A percentile compares a stretch with the other conserved stretches of the same genome.
Evolutionary conservation across 2,329 filamentous ascomycete species (phyloP).

Genomic region (Boeremia lycopersici): DNA sequence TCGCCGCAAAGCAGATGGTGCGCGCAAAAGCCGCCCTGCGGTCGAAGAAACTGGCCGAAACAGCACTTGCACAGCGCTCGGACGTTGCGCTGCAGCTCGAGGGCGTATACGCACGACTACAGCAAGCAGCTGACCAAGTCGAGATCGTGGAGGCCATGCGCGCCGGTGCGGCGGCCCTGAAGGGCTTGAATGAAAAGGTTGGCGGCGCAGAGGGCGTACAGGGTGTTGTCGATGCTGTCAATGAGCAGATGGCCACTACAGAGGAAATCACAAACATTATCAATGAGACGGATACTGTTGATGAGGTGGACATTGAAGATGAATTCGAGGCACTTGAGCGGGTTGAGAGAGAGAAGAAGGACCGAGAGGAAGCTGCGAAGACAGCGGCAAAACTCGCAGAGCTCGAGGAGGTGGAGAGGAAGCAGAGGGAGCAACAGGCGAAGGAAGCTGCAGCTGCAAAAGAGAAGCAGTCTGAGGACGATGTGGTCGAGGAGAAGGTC

Average conservation of each 20-base stretch:
- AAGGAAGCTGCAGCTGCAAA: constrained; percentile 35
- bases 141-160: constrained; percentile 85
- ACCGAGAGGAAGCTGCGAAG: constrained; percentile 65
- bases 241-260: constrained; percentile 73
- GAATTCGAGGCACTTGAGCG: constrained; percentile 79
- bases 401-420: constrained; percentile 44
- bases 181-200: constrained; percentile 73
- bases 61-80: constrained; percentile 72
- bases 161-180: constrained; percentile 73
- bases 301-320: constrained; percentile 85
- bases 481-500: constrained; percentile 21
- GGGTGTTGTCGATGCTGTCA: constrained; percentile 73
- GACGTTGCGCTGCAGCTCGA: constrained; percentile 81
- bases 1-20: constrained; percentile 73
- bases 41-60: constrained; percentile 81
- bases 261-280: constrained; percentile 84
- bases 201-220: constrained; percentile 80
- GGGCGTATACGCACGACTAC: constrained; percentile 79
- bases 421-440: constrained; percentile 43
- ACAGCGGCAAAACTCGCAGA: constrained; percentile 56
- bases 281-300: constrained; percentile 65
- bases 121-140: constrained; percentile 84
- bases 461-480: constrained; percentile 62
- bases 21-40: constrained; percentile 79
- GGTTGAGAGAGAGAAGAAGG: constrained; percentile 75